A percentile compares a stretch with the other conserved stretches of the same genome.
Conservation (phyloP, 306 rosid genomes). For the Trifolium fragiferum region DNA sequence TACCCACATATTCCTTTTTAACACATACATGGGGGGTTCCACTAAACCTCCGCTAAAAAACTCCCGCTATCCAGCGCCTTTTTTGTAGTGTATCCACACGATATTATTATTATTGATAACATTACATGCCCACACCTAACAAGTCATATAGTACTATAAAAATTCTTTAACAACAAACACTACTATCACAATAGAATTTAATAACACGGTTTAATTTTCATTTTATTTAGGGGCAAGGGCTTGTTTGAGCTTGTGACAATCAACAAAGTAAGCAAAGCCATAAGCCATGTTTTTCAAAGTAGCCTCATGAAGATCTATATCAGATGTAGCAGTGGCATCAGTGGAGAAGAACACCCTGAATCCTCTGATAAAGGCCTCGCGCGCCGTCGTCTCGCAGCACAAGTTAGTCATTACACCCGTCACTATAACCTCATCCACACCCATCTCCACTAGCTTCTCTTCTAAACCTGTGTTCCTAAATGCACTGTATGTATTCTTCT, state of each 20-base stretch:
- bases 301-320: conserved; percentile 66
- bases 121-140: not conserved
- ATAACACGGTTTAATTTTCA: not conserved
- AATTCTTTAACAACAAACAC: not conserved
- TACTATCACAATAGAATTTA: not conserved
- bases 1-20: too few species aligned
- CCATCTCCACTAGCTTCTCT: conserved; percentile 56
- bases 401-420: conserved; percentile 75
- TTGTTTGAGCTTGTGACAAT: conserved; percentile 50
- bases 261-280: conserved; percentile 73
- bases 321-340: conserved; percentile 67
- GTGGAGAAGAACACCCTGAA: conserved; percentile 74
- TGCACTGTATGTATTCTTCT: conserved; percentile 68
- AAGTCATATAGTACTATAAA: not conserved
- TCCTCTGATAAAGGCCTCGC: conserved; percentile 69
- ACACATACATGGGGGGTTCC: too few species aligned
- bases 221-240: not conserved
- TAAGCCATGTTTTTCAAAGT: conserved; percentile 73
- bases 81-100: too few species aligned
- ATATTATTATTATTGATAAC: not conserved
- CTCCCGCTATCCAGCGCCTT: too few species aligned
- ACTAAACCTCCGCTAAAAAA: too few species aligned
- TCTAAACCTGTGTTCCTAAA: conserved; percentile 59
- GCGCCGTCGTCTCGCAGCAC: conserved; percentile 85
- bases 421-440: conserved; percentile 73